Percentiles rank a stretch among this genome's conserved stretches.
Conservation (phyloP, 1,284 basidiomycete species). For the Coniferiporia sulphurascens region DNA sequence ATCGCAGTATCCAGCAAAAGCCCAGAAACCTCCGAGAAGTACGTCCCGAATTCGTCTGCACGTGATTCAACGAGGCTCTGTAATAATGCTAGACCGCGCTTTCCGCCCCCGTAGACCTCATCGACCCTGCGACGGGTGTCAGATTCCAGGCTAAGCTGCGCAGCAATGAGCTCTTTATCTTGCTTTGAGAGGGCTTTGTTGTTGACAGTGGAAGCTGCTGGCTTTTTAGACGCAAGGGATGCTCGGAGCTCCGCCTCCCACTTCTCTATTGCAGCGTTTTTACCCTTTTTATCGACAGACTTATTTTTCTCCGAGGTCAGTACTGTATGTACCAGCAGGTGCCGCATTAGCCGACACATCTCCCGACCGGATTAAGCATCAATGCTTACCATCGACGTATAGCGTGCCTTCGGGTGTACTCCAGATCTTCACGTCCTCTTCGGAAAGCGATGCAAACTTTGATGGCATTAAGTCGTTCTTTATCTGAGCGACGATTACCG, state of each 20-base stretch:
- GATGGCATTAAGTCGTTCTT: constrained; percentile 55
- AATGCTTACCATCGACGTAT: constrained; percentile 68
- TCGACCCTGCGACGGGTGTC: constrained; percentile 58
- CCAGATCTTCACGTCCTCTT: constrained; percentile 81
- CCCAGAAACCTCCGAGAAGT: constrained; percentile 55
- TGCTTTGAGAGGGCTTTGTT: constrained; percentile 68
- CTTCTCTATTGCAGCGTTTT: constrained; percentile 80
- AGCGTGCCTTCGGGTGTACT: constrained; percentile 73
- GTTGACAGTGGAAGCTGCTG: constrained; percentile 37
- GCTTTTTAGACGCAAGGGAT: constrained; percentile 72
- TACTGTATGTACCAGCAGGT: constrained; percentile 38
- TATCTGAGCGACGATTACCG: constrained; percentile 65
- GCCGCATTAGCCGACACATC: too few relatives aligned
- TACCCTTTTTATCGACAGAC: constrained; percentile 64
- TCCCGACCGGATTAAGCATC: background rate
- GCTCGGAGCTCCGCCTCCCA: constrained; percentile 94
- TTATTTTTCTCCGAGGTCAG: constrained; percentile 56
- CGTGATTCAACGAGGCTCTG: constrained; percentile 56
- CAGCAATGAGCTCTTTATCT: constrained; percentile 74
- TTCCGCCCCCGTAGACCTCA: constrained; percentile 47
- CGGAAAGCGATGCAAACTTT: constrained; percentile 57
- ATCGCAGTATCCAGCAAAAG: constrained; percentile 65
- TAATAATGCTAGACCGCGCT: constrained; percentile 67
- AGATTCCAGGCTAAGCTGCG: constrained; percentile 77
- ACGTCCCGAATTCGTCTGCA: constrained; percentile 51